Percentiles rank a stretch among this genome's conserved stretches.
Evolutionary conservation across 2,329 filamentous ascomycete genomes (phyloP).

Genomic region (Arthrinium phaeospermum): DNA sequence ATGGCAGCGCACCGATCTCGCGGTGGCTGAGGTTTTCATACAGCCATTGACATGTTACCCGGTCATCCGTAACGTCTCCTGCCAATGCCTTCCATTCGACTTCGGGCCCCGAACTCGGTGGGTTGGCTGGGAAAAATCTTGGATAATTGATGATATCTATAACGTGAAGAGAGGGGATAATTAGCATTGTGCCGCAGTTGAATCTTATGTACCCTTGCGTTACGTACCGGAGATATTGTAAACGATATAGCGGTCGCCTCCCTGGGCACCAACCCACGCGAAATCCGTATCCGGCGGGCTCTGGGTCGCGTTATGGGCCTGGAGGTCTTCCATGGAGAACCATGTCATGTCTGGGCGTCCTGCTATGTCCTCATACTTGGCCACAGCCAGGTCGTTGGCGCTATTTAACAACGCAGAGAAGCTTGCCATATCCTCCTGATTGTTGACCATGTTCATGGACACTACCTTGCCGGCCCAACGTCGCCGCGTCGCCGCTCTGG

Average conservation of each 20-base stretch:
- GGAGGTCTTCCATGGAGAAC: not conserved
- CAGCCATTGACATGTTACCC: too few relatives aligned
- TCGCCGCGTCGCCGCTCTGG: not conserved
- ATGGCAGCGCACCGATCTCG: too few relatives aligned
- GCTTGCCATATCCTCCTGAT: not conserved
- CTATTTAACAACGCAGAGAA: not conserved
- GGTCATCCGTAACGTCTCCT: too few relatives aligned
- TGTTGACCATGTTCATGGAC: not conserved
- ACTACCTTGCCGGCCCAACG: not conserved
- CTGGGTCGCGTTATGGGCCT: not conserved
- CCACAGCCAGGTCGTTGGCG: not conserved
- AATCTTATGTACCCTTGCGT: not conserved
- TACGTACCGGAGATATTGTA: not conserved
- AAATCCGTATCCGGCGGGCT: not conserved
- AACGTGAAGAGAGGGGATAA: too few relatives aligned
- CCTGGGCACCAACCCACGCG: not conserved
- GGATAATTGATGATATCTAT: too few relatives aligned
- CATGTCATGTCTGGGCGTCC: not conserved
- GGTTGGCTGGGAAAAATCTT: too few relatives aligned
- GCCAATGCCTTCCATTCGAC: too few relatives aligned
- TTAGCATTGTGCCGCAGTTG: not conserved
- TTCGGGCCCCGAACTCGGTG: too few relatives aligned
- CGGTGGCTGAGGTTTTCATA: too few relatives aligned
- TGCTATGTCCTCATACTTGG: not conserved
- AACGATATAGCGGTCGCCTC: not conserved